Percentiles rank a stretch among this genome's conserved stretches.
Conservation (phyloP, 257 asterid species). For the Fraxinus excelsior region DNA sequence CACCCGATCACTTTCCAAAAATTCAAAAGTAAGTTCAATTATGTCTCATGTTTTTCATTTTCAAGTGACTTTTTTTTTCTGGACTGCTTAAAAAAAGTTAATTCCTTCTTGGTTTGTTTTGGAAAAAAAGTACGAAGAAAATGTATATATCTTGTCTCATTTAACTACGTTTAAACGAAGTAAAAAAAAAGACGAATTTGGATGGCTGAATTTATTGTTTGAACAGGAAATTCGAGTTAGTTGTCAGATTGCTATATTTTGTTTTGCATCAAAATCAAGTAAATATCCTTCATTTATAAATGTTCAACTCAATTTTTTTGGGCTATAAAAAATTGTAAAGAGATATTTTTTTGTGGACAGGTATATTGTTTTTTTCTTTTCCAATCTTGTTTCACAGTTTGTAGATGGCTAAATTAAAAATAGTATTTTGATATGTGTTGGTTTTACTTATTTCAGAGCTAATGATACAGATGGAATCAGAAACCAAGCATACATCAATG, state of each 20-base stretch:
- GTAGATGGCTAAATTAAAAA: constrained; percentile 6
- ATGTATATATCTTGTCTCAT: not conserved
- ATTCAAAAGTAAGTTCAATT: constrained; percentile 37
- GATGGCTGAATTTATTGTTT: not conserved
- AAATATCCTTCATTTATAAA: not conserved
- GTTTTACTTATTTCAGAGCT: constrained; percentile 37
- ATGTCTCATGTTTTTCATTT: not conserved
- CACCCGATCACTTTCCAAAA: constrained; percentile 18
- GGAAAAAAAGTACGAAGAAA: not conserved
- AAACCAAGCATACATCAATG: constrained; percentile 27
- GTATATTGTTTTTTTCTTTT: not conserved
- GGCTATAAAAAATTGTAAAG: not conserved
- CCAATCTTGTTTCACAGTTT: not conserved
- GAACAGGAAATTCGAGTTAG: not conserved
- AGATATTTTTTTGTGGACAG: not conserved
- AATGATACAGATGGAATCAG: constrained; percentile 37
- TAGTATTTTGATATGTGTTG: not conserved
- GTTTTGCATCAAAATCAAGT: not conserved
- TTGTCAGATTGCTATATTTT: not conserved
- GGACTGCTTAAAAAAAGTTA: constrained; percentile 3
- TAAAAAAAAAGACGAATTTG: not conserved
- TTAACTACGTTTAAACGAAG: not conserved
- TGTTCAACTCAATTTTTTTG: not conserved
- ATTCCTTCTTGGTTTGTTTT: not conserved
- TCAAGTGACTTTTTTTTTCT: not conserved